phyloP scores from a whole-genome alignment of 768 basidiomycete genomes.

The Lactifluus echinatus region DNA sequence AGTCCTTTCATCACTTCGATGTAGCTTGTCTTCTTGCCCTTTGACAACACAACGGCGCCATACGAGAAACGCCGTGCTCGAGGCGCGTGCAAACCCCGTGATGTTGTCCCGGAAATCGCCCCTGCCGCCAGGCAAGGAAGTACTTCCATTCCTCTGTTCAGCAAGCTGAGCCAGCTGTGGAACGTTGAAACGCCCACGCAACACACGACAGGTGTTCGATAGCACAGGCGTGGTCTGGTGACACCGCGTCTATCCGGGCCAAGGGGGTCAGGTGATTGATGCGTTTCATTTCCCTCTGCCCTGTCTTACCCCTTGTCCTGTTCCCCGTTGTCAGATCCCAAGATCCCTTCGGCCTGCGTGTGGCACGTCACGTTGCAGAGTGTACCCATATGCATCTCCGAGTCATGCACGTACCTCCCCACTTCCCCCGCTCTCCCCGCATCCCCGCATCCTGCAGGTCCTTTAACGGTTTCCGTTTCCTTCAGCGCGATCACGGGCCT shows the following conservation, averaged over 20 bases:
- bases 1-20: background rate
- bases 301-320: background rate
- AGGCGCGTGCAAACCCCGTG: constrained; percentile 9
- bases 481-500: background rate
- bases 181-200: background rate
- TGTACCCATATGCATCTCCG: background rate
- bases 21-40: background rate
- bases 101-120: background rate
- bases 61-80: background rate
- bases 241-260: background rate
- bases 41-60: background rate
- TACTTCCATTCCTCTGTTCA: background rate
- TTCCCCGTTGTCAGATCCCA: background rate
- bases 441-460: constrained; percentile 2
- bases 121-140: constrained; percentile 3
- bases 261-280: background rate
- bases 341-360: background rate
- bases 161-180: background rate
- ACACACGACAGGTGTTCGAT: background rate
- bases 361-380: background rate
- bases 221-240: background rate
- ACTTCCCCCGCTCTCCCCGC: background rate
- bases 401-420: background rate
- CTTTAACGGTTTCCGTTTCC: background rate
- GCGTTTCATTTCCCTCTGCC: background rate